Conservation (phyloP, 345 rosid species). For the Abelmoschus esculentus region DNA sequence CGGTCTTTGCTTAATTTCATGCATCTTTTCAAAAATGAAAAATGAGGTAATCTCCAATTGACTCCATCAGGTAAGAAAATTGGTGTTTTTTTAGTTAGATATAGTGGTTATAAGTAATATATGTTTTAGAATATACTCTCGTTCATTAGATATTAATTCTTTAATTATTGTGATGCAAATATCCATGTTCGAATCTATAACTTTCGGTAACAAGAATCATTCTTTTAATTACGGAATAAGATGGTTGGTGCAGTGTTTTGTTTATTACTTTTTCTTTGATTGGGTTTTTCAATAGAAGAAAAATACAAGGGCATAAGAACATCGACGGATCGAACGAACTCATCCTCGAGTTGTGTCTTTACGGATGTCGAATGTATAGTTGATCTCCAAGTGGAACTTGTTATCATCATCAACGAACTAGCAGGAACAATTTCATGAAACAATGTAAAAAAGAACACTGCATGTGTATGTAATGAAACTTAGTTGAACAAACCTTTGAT, state of each 20-base stretch:
- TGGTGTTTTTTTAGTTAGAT: too few species aligned
- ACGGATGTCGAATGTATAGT: conserved; percentile 61
- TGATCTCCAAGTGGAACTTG: conserved; percentile 68
- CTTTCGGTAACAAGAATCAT: too few species aligned
- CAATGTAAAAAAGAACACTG: background rate
- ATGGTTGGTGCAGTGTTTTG: too few species aligned
- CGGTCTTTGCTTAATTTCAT: background rate
- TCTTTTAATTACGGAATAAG: too few species aligned
- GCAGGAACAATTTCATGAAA: background rate
- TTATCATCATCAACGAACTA: conserved; percentile 12
- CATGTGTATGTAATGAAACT: background rate
- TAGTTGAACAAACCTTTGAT: conserved; percentile 41
- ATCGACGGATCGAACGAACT: background rate
- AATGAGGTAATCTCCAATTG: background rate
- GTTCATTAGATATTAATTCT: too few species aligned
- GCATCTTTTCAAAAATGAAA: background rate
- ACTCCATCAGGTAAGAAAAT: too few species aligned
- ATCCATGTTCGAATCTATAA: too few species aligned
- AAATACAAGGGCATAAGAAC: background rate
- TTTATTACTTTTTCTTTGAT: too few species aligned
- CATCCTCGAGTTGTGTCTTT: conserved; percentile 8
- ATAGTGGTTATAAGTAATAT: too few species aligned
- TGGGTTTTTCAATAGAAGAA: too few species aligned
- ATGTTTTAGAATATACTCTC: too few species aligned
- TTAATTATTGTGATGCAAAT: too few species aligned